phyloP scores from a whole-genome alignment of 345 rosid genomes.

The Brassica carinata region DNA sequence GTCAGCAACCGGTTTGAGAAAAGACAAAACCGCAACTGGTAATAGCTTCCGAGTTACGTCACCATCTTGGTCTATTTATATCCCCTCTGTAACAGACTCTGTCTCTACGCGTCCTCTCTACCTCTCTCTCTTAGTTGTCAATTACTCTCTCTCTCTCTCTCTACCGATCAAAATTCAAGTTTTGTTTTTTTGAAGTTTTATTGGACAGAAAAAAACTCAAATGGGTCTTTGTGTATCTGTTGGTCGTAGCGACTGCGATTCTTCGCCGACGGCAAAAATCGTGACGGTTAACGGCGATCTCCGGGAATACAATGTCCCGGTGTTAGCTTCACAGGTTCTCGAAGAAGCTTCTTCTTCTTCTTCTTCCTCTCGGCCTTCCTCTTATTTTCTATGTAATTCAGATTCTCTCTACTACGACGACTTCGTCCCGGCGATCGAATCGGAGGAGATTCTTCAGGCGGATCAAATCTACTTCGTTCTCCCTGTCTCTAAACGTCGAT shows the following conservation, averaged over 20 bases:
- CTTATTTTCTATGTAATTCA: slow-evolving; percentile 58
- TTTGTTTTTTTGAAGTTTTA: not conserved
- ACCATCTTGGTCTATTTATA: slow-evolving; percentile 22
- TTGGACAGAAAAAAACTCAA: not conserved
- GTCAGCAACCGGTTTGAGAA: slow-evolving; percentile 31
- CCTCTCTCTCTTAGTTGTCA: not conserved
- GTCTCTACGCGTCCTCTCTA: slow-evolving; percentile 24
- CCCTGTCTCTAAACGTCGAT: slow-evolving; percentile 62
- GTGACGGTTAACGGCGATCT: slow-evolving; percentile 68
- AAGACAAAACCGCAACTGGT: slow-evolving; percentile 7
- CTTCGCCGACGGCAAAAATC: slow-evolving; percentile 55
- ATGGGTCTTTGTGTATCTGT: slow-evolving; percentile 72
- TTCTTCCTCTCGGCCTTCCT: slow-evolving; percentile 28
- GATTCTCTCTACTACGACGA: slow-evolving; percentile 67
- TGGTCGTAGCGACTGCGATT: slow-evolving; percentile 16
- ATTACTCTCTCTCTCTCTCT: slow-evolving; percentile 19
- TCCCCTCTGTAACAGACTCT: not conserved
- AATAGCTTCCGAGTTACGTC: slow-evolving; percentile 18
- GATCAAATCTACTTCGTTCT: slow-evolving; percentile 72
- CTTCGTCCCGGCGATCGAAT: slow-evolving; percentile 51
- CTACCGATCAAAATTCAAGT: slow-evolving; percentile 2
- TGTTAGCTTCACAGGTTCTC: slow-evolving; percentile 55
- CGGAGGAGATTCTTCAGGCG: slow-evolving; percentile 46
- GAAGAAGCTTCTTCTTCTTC: slow-evolving; percentile 45
- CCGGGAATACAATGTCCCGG: slow-evolving; percentile 57